Evolutionary conservation across 2,329 filamentous ascomycete genomes (phyloP).

Genomic region (Phoma herbarum): DNA sequence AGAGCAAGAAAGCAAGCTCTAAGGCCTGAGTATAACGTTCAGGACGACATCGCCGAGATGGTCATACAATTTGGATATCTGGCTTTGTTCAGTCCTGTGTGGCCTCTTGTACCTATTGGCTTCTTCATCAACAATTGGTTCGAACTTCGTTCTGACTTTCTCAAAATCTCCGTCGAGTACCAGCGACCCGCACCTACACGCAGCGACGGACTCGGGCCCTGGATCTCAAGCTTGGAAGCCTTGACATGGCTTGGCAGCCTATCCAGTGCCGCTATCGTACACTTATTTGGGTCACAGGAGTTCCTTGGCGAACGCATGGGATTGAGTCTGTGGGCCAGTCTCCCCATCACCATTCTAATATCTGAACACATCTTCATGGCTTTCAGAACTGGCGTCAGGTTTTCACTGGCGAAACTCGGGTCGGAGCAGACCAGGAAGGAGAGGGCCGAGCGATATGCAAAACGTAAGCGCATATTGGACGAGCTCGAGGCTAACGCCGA

Average conservation of each 20-base stretch:
- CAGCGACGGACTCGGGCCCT: slow-evolving; percentile 46
- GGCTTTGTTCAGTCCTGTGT: slow-evolving; percentile 46
- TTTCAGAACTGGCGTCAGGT: slow-evolving; percentile 40
- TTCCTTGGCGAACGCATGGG: slow-evolving; percentile 26
- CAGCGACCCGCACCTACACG: slow-evolving; percentile 41
- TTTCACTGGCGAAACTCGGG: slow-evolving; percentile 37
- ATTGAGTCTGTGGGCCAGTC: slow-evolving; percentile 38
- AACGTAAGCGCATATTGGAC: slow-evolving; percentile 41
- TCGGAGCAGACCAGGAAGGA: slow-evolving; percentile 43
- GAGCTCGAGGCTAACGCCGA: slow-evolving; percentile 35
- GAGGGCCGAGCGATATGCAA: slow-evolving; percentile 36
- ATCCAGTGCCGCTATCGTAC: slow-evolving; percentile 45
- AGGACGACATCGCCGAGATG: slow-evolving; percentile 48
- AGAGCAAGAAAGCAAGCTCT: slow-evolving; percentile 42
- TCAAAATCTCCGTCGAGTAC: slow-evolving; percentile 47
- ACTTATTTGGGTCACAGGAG: slow-evolving; percentile 40
- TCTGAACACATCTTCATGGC: slow-evolving; percentile 48
- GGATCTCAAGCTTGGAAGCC: slow-evolving; percentile 44
- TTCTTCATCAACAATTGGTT: slow-evolving; percentile 51
- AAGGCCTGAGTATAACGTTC: slow-evolving; percentile 45
- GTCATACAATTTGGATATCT: slow-evolving; percentile 50
- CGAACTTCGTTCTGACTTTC: slow-evolving; percentile 46
- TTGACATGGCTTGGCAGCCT: slow-evolving; percentile 48
- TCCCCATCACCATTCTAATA: slow-evolving; percentile 43
- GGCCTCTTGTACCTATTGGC: slow-evolving; percentile 47